A percentile compares a stretch with the other conserved stretches of the same genome.
Evolutionary conservation across 768 basidiomycete species (phyloP).

Genomic region (Auriculariales sp.): DNA sequence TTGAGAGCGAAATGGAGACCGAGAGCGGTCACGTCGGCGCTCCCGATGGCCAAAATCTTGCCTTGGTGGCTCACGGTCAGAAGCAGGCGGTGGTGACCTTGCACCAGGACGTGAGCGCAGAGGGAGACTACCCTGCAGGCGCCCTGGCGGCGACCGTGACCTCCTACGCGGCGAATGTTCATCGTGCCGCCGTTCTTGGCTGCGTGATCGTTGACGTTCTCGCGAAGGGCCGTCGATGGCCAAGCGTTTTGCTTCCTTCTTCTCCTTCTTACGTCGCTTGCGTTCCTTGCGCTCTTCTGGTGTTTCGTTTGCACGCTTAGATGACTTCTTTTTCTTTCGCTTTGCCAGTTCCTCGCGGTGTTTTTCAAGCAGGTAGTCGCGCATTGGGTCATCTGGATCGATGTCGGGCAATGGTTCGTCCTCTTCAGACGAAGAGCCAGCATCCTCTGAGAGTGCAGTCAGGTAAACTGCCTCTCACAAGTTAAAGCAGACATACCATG

Average conservation of each 20-base stretch:
- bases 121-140: too few relatives aligned
- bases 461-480: background rate
- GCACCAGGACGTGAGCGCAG: too few relatives aligned
- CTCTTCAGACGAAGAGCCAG: slow-evolving; percentile 46
- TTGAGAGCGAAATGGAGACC: too few relatives aligned
- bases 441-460: slow-evolving; percentile 26
- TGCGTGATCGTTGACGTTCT: too few relatives aligned
- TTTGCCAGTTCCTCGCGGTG: slow-evolving; percentile 53
- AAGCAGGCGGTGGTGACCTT: too few relatives aligned
- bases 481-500: slow-evolving; percentile 30
- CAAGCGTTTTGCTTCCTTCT: slow-evolving; percentile 37
- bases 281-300: slow-evolving; percentile 63
- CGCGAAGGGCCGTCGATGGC: too few relatives aligned
- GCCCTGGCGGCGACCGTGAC: too few relatives aligned
- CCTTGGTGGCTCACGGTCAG: too few relatives aligned
- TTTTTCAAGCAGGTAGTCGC: slow-evolving; percentile 73
- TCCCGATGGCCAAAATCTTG: too few relatives aligned
- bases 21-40: too few relatives aligned
- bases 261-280: slow-evolving; percentile 62
- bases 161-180: too few relatives aligned
- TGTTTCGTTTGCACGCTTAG: slow-evolving; percentile 48
- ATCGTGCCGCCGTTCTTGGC: too few relatives aligned
- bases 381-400: slow-evolving; percentile 97
- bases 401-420: slow-evolving; percentile 41
- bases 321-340: slow-evolving; percentile 54